phyloP scores from a whole-genome alignment of 345 rosid genomes.

The Murraya paniculata region DNA sequence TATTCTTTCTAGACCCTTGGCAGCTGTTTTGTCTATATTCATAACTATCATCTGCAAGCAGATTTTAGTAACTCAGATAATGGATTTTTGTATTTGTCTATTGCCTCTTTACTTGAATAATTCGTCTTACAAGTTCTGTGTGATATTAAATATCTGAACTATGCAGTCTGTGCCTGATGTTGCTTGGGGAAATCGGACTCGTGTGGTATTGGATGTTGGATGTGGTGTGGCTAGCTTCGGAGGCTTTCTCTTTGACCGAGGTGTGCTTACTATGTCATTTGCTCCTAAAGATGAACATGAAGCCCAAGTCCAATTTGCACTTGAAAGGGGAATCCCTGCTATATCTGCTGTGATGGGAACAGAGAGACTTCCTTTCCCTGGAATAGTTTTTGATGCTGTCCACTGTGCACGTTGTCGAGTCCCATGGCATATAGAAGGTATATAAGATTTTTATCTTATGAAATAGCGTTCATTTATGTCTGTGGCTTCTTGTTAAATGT shows the following conservation, averaged over 20 bases:
- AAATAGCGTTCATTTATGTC: background rate
- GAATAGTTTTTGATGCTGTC: constrained; percentile 80
- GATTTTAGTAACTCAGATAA: background rate
- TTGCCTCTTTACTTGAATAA: background rate
- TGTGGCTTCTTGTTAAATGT: background rate
- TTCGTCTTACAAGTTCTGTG: constrained; percentile 2
- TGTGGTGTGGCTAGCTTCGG: constrained; percentile 99
- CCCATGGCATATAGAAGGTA: constrained; percentile 99
- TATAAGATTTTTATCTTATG: background rate
- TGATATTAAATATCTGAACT: constrained; percentile 18
- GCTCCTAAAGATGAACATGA: constrained; percentile 99
- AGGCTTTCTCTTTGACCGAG: constrained; percentile 88
- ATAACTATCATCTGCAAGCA: background rate
- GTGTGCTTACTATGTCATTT: constrained; percentile 84
- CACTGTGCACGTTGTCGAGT: constrained; percentile 99
- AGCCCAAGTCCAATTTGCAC: constrained; percentile 97
- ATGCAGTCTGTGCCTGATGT: constrained; percentile 77
- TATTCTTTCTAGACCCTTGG: background rate
- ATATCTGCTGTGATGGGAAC: constrained; percentile 99
- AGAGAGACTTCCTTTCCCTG: constrained; percentile 88
- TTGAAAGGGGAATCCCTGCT: constrained; percentile 97
- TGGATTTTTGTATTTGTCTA: background rate
- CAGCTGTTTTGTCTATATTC: background rate
- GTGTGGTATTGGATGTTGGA: constrained; percentile 94
- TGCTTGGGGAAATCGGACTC: constrained; percentile 81